Percentiles rank a stretch among this genome's conserved stretches.
Evolutionary conservation across 202 grass and related monocot genomes (phyloP).

Genomic region (Elaeis oleifera): DNA sequence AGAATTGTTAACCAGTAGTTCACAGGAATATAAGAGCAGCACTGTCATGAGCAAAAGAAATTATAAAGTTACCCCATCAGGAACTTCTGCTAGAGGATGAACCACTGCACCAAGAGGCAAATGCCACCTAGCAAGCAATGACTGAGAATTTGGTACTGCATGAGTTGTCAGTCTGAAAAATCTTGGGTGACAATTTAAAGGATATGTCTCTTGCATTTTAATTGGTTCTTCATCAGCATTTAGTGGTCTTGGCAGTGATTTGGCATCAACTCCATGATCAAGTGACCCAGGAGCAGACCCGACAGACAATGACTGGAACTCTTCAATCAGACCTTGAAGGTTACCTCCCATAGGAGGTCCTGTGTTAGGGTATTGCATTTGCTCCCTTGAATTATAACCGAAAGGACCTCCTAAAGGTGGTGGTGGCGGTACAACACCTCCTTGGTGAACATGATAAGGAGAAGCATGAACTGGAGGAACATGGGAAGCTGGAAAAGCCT

Average conservation of each 20-base stretch:
- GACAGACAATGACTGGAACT: conserved; percentile 83
- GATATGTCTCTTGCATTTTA: conserved; percentile 54
- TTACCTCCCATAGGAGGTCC: conserved; percentile 47
- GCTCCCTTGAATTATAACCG: conserved; percentile 25
- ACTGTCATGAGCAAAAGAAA: background rate
- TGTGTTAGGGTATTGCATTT: conserved; percentile 14
- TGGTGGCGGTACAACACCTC: conserved; percentile 13
- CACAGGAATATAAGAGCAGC: background rate
- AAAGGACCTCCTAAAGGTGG: conserved; percentile 20
- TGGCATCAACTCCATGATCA: conserved; percentile 59
- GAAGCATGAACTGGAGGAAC: conserved; percentile 13
- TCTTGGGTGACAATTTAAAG: conserved; percentile 77
- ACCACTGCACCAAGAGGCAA: conserved; percentile 85
- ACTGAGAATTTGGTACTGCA: conserved; percentile 78
- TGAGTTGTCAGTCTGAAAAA: conserved; percentile 84
- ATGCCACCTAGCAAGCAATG: conserved; percentile 89
- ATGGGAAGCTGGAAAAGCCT: conserved; percentile 4
- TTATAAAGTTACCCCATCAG: conserved; percentile 67
- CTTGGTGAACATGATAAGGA: conserved; percentile 14
- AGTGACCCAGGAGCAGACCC: conserved; percentile 61
- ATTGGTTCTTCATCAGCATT: conserved; percentile 59
- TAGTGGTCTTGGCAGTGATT: conserved; percentile 73
- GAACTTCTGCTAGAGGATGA: conserved; percentile 77
- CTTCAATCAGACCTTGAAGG: conserved; percentile 66
- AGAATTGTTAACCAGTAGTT: background rate